phyloP scores from a whole-genome alignment of 2,329 filamentous ascomycete genomes.

The Akanthomyces uredinophilus region DNA sequence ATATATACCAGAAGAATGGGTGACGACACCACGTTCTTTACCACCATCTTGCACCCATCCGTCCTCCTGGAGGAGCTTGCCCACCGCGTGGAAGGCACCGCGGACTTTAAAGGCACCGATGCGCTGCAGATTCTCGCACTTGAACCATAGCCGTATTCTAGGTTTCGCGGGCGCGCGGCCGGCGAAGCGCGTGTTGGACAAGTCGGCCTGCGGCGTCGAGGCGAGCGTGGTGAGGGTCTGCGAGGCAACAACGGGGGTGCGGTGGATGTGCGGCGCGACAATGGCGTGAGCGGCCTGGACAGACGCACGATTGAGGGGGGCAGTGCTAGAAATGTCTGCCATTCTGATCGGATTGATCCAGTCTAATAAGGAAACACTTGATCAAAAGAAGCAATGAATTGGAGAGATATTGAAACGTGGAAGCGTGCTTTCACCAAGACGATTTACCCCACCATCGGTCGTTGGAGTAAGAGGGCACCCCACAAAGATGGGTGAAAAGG shows the following conservation, averaged over 20 bases:
- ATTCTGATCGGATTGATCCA: conserved; percentile 27
- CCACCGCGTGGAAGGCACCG: conserved; percentile 83
- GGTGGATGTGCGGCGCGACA: conserved; percentile 72
- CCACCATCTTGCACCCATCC: conserved; percentile 58
- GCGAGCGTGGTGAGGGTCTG: conserved; percentile 69
- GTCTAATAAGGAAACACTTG: not conserved
- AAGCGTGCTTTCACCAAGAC: too few relatives aligned
- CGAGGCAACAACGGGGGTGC: conserved; percentile 78
- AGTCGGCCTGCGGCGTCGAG: conserved; percentile 60
- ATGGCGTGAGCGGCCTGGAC: conserved; percentile 67
- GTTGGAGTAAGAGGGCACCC: too few relatives aligned
- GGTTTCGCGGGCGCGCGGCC: conserved; percentile 56
- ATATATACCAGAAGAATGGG: conserved; percentile 74
- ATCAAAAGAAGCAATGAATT: too few relatives aligned
- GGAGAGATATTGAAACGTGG: too few relatives aligned
- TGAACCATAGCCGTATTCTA: conserved; percentile 76
- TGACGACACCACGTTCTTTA: conserved; percentile 67
- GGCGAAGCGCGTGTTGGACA: conserved; percentile 52
- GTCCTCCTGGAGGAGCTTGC: conserved; percentile 58
- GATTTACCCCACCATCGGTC: too few relatives aligned
- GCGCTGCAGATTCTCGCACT: conserved; percentile 89
- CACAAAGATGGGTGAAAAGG: not conserved
- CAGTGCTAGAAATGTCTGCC: conserved; percentile 50
- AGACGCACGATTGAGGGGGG: conserved; percentile 66
- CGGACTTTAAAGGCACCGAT: conserved; percentile 90